A percentile compares a stretch with the other conserved stretches of the same genome.
These are phyloP conservation scores for Amaranthus cruentus DNA, from an alignment of 148 eudicot genomes.

Conservation along the genomic window DNA sequence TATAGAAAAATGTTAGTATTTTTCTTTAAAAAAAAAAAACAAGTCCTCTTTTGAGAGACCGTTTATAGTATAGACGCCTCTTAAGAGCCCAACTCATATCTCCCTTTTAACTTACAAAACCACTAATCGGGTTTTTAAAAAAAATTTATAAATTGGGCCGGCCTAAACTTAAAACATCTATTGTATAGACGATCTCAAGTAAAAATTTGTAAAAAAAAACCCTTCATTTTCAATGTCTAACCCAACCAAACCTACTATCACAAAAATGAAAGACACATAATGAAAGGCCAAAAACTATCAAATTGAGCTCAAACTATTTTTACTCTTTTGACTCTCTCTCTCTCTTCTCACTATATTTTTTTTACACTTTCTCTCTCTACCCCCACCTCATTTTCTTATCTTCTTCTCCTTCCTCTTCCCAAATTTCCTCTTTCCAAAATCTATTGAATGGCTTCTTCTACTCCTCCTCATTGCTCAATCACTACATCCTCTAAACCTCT, in stretches of 20 bases:
- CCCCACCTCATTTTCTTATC: slow-evolving; percentile 16
- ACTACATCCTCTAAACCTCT: slow-evolving; percentile 54
- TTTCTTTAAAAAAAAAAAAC: neutral
- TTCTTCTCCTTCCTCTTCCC: slow-evolving; percentile 4
- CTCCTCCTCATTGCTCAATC: slow-evolving; percentile 61
- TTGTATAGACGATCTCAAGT: neutral
- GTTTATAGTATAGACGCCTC: too few species aligned
- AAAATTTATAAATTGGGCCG: neutral
- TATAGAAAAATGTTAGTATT: too few species aligned
- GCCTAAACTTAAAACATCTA: neutral
- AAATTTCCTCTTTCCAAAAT: slow-evolving; percentile 6
- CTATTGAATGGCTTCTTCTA: slow-evolving; percentile 68
- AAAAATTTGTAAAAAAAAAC: neutral
- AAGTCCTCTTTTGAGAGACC: too few species aligned
- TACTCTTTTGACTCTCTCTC: slow-evolving; percentile 8
- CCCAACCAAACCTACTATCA: neutral
- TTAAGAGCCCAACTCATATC: too few species aligned
- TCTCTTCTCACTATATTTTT: neutral
- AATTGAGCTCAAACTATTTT: neutral
- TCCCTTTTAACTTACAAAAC: too few species aligned
- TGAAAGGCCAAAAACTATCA: neutral
- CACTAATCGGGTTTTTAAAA: too few species aligned
- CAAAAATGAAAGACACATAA: neutral
- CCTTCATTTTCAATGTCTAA: neutral
- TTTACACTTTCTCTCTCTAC: slow-evolving; percentile 4